Percentiles rank a stretch among this genome's conserved stretches.
These are phyloP conservation scores for Silene latifolia DNA, from an alignment of 148 eudicot species.

Conservation along the genomic window DNA sequence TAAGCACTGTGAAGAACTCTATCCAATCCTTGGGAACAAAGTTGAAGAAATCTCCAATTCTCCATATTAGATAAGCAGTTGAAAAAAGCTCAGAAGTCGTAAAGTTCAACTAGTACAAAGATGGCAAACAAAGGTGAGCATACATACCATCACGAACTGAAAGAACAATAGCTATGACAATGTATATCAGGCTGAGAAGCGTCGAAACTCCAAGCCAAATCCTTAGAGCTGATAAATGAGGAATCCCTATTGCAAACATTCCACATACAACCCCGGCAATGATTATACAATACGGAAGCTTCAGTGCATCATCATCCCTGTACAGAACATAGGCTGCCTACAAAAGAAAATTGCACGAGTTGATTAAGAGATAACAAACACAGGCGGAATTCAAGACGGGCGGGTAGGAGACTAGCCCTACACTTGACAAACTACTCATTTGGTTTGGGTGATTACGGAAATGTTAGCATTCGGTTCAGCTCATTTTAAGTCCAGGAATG, in stretches of 20 bases:
- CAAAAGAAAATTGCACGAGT: slow-evolving; percentile 19
- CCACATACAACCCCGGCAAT: slow-evolving; percentile 72
- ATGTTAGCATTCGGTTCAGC: too few species aligned
- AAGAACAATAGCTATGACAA: slow-evolving; percentile 56
- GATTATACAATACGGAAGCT: slow-evolving; percentile 77
- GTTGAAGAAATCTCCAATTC: too few species aligned
- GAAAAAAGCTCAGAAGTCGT: too few species aligned
- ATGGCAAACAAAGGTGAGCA: not conserved
- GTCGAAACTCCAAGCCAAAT: slow-evolving; percentile 90
- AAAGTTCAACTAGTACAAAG: too few species aligned
- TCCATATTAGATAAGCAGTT: too few species aligned
- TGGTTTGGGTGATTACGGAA: not conserved
- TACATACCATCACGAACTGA: slow-evolving; percentile 72
- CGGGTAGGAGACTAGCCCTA: too few species aligned
- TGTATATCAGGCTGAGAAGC: slow-evolving; percentile 71
- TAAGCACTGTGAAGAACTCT: too few species aligned
- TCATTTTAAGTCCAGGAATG: too few species aligned
- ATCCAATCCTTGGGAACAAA: too few species aligned
- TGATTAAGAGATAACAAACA: not conserved
- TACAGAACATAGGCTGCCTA: slow-evolving; percentile 76
- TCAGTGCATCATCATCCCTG: slow-evolving; percentile 50
- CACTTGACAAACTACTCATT: too few species aligned
- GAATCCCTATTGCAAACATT: slow-evolving; percentile 76
- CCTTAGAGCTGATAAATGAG: slow-evolving; percentile 83
- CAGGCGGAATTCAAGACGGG: too few species aligned